Conservation (phyloP, 495 filamentous ascomycete species). For the Baudoinia panamericana region DNA sequence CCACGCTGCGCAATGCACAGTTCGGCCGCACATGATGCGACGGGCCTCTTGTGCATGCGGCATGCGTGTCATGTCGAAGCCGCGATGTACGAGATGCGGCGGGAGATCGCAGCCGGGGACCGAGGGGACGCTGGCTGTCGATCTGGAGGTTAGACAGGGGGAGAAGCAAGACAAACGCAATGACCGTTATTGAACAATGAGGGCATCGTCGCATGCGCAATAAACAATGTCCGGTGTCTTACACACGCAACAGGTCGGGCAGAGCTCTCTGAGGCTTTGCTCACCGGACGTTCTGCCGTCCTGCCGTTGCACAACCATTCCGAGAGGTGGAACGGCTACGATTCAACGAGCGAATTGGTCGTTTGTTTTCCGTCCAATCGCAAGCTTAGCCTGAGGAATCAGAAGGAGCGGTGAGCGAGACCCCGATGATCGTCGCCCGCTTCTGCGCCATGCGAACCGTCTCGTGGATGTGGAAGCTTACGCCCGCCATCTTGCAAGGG, state of each 20-base stretch:
- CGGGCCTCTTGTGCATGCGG: conserved; percentile 2
- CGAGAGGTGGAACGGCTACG: neutral
- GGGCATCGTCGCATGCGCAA: no score
- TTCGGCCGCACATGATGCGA: neutral
- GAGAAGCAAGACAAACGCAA: conserved; percentile 3
- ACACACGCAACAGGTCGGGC: no score
- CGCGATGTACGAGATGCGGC: conserved; percentile 9
- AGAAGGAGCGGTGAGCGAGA: conserved; percentile 5
- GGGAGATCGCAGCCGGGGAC: neutral
- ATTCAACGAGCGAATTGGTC: neutral
- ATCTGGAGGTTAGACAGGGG: conserved; percentile 4
- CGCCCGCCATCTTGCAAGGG: no score
- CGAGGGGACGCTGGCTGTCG: neutral
- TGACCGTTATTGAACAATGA: no score
- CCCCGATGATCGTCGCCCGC: no score
- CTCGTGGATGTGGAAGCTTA: no score
- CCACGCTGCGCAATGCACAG: neutral
- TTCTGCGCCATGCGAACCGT: neutral
- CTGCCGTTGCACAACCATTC: neutral
- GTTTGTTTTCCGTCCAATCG: neutral
- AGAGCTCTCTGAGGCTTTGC: neutral
- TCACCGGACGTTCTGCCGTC: neutral
- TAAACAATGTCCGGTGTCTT: no score
- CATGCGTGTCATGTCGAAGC: conserved; percentile 8
- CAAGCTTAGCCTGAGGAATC: no score